A percentile compares a stretch with the other conserved stretches of the same genome.
phyloP scores from a whole-genome alignment of 1,284 basidiomycete genomes.

The Vanrija sp. region DNA sequence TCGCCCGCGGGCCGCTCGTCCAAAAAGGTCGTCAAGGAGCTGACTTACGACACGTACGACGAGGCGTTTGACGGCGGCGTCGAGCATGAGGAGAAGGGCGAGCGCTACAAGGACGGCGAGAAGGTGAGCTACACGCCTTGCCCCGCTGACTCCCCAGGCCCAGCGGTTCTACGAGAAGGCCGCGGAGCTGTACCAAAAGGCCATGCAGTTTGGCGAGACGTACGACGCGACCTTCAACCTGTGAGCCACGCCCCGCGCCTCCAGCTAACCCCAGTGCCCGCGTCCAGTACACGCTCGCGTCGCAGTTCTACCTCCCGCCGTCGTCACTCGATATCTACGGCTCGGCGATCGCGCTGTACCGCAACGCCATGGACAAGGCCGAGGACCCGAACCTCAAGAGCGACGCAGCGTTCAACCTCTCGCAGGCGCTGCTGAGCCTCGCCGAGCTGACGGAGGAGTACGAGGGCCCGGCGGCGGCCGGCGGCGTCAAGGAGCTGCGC shows the following conservation, averaged over 20 bases:
- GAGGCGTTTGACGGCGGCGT: constrained; percentile 49
- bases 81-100: constrained; percentile 49
- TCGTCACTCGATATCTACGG: constrained; percentile 16
- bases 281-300: constrained; percentile 40
- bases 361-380: constrained; percentile 27
- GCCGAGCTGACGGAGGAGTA: constrained; percentile 46
- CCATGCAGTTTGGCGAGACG: constrained; percentile 29
- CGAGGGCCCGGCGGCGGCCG: constrained; percentile 8
- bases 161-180: constrained; percentile 46
- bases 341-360: constrained; percentile 35
- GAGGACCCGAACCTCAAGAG: constrained; percentile 27
- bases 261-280: constrained; percentile 35
- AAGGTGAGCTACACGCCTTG: constrained; percentile 31
- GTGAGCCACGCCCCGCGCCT: constrained; percentile 20
- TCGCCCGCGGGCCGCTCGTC: constrained; percentile 14
- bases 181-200: constrained; percentile 43
- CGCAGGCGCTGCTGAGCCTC: constrained; percentile 27
- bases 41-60: constrained; percentile 46
- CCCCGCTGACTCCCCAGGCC: constrained; percentile 26
- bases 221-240: constrained; percentile 49
- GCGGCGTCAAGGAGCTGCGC: constrained; percentile 22
- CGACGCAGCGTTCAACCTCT: constrained; percentile 47
- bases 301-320: constrained; percentile 45
- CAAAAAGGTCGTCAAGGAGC: constrained; percentile 37
- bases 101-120: constrained; percentile 48